Base-by-base conservation (phyloP, 441 rosid genomes). In the Pelargonium citronellum region DNA sequence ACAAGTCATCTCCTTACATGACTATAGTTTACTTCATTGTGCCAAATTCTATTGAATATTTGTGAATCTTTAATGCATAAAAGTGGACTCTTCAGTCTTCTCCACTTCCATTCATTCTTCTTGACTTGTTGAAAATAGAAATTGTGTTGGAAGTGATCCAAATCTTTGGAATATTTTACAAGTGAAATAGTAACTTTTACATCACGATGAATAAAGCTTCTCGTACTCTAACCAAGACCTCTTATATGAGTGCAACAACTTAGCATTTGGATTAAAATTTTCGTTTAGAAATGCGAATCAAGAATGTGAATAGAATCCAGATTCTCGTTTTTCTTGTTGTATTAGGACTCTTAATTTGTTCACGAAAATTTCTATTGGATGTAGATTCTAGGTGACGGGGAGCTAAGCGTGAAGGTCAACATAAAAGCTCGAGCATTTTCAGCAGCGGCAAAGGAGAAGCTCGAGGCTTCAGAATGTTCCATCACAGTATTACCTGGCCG, bases 371-470 rank as follows among this genome's bases (percentile, higher is more conserved):
- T n/a, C n/a, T n/a, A n/a, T 66, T 57, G 57, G 22, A 24, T 79
- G 22, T 79, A 91, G 97, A 85, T 94, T 86, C 81, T 94, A 4
- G 97, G 95, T 10, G 80, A 83, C 0, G 94, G 97, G 27, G 95
- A 91, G 71, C 79, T 94, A 67, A 87, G 84, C 9, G 71, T 82
- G 73, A 89, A 91, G 87, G 86, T 91, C 80, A 84, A 71, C 67
- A 68, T 91, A 60, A 87, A 89, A 79, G 98, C 96, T 39, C 90
- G 95, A 0, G 87, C 91, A 34, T 88, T 89, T 69, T 91, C 92
- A 61, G 70, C 87, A 71, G 70, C 89, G 62, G 97, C 98, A 1
- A 93, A 84, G 76, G 95, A 89, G 80, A 93, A 93, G 85, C 91
- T 93, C 15, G 91, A 88, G 79, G 85, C 92, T 65, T 85, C 82